These are phyloP conservation scores for Cryoendolithus antarcticus DNA, from an alignment of 2,329 filamentous ascomycete genomes.

Conservation along the genomic window DNA sequence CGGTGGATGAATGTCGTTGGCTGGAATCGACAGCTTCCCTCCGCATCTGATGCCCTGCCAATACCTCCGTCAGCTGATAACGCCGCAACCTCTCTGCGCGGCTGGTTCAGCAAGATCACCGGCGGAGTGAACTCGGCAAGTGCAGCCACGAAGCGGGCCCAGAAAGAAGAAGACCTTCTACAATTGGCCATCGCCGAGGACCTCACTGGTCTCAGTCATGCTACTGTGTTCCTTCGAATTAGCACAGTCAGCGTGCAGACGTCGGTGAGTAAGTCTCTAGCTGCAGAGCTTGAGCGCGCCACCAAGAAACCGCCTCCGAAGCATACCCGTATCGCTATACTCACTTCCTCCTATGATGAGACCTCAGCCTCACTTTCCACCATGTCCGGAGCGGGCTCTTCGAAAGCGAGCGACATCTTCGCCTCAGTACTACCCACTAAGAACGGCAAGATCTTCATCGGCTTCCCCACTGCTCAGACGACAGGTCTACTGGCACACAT, in stretches of 20 bases:
- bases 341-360: constrained; percentile 87
- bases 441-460: constrained; percentile 88
- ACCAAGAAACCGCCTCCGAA: constrained; percentile 96
- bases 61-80: constrained; percentile 36
- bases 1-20: constrained; percentile 77
- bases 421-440: constrained; percentile 80
- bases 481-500: constrained; percentile 90
- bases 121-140: constrained; percentile 32
- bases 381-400: constrained; percentile 37
- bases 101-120: constrained; percentile 63
- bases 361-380: constrained; percentile 50
- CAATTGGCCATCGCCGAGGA: constrained; percentile 58
- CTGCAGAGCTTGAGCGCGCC: constrained; percentile 79
- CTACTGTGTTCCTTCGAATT: constrained; percentile 78
- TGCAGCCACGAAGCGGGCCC: constrained; percentile 42
- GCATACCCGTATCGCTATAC: constrained; percentile 68
- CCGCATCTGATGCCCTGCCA: constrained; percentile 9
- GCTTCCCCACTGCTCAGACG: constrained; percentile 93
- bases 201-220: constrained; percentile 55
- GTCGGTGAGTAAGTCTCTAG: constrained; percentile 58
- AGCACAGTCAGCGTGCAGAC: constrained; percentile 75
- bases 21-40: constrained; percentile 52
- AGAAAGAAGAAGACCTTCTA: constrained; percentile 49
- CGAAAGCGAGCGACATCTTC: constrained; percentile 66
- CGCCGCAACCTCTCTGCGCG: constrained; percentile 39